These are phyloP conservation scores for Biancaea sappan DNA, from an alignment of 306 rosid genomes.

Conservation along the genomic window DNA sequence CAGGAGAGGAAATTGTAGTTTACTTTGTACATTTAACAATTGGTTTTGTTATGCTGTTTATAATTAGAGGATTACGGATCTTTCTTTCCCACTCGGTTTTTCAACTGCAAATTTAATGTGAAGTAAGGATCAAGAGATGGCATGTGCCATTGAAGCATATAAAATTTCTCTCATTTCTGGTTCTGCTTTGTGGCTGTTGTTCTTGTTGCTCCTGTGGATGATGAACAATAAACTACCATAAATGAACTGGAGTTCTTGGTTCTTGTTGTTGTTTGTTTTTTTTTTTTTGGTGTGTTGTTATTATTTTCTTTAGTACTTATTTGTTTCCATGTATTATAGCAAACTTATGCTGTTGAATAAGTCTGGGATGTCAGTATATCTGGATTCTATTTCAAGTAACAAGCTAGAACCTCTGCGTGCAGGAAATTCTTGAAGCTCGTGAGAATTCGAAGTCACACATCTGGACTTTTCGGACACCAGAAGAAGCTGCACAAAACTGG, in stretches of 20 bases:
- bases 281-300: too few species aligned
- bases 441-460: slow-evolving; percentile 68
- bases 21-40: background rate
- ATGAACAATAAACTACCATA: background rate
- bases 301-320: background rate
- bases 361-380: background rate
- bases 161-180: background rate
- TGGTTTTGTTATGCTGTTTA: slow-evolving; percentile 6
- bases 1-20: too few species aligned
- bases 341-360: background rate
- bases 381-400: slow-evolving; percentile 11
- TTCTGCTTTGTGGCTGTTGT: background rate
- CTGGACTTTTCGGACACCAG: slow-evolving; percentile 75
- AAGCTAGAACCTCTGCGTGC: slow-evolving; percentile 37
- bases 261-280: background rate
- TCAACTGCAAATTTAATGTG: background rate
- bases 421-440: slow-evolving; percentile 78
- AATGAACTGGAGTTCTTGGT: slow-evolving; percentile 24
- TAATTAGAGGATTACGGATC: background rate
- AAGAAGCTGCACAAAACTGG: slow-evolving; percentile 75
- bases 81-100: background rate
- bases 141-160: background rate
- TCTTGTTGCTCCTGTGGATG: background rate
- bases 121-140: background rate
- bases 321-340: slow-evolving; percentile 2